Evolutionary conservation across 345 rosid genomes (phyloP).

Genomic region (Anacardium occidentale): DNA sequence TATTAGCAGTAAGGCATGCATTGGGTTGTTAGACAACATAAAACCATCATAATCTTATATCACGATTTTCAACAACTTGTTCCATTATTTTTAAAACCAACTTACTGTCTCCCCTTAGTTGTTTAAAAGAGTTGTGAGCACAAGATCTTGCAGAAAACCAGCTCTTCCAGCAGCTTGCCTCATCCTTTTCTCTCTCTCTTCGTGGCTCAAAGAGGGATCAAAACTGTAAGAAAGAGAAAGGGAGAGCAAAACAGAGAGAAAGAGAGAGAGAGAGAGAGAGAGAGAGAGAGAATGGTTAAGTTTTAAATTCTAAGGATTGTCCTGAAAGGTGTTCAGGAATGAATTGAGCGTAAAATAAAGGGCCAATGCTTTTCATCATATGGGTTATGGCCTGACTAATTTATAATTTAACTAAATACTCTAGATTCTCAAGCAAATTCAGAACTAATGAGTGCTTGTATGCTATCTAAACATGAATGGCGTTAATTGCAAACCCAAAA

Average conservation of each 20-base stretch:
- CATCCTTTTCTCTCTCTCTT: conserved; percentile 56
- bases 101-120: conserved; percentile 32
- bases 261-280: not conserved
- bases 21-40: conserved; percentile 1
- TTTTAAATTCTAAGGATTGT: not conserved
- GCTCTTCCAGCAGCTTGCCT: conserved; percentile 53
- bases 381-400: not conserved
- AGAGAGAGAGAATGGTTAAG: conserved; percentile 3
- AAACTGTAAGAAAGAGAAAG: conserved; percentile 34
- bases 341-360: not conserved
- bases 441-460: not conserved
- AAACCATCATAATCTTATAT: conserved; percentile 12
- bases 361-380: not conserved
- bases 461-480: conserved; percentile 7
- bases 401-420: not conserved
- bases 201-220: conserved; percentile 54
- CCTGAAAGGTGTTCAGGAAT: not conserved
- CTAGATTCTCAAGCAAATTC: not conserved
- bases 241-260: not conserved
- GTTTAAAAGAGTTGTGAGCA: conserved; percentile 41
- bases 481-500: not conserved
- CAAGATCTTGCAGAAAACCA: conserved; percentile 51
- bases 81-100: conserved; percentile 27
- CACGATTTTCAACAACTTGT: conserved; percentile 16
- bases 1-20: conserved; percentile 11